Evolutionary conservation across 371 early-diverging fungal genomes (phyloP), one percentile per base, ranked within the genome.

Genomic region (Syncephalastrum sp.): DNA sequence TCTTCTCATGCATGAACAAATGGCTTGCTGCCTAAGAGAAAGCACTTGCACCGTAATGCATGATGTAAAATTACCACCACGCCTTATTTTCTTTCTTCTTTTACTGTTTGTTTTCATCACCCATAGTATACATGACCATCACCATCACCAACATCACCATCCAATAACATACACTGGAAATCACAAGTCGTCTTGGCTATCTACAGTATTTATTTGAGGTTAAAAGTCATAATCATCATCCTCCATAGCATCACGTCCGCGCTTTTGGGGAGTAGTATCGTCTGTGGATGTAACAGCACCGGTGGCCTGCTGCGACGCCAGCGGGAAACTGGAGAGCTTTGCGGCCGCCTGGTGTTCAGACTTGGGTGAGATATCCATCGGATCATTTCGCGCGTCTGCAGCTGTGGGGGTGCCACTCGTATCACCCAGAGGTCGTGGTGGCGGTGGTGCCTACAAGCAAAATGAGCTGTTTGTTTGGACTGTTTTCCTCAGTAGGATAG

Each of bases 191-290:
- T 5, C 38, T 33, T 33, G 38, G 38, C 38, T 33, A 33, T 33
- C 38, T 33, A 33, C 38, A 33, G 8, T 5, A 10, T 33, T 33
- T 33, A 33, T 12, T 33, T 12, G 12, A 33, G 38, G 5, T 59
- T 61, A 74, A 57, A 74, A 75, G 45, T 78, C 79, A 54, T 78
- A 78, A 54, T 78, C 75, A 55, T 78, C 79, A 47, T 78, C 79
- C 53, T 78, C 77, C 68, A 74, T 66, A 3, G 57, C 59, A n/a
- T 75, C 75, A 44, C 75, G 56, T 47, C 65, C 63, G 41, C 74
- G 63, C 25, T 74, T 74, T 12, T 24, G 24, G 58, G 45, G 23
- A 48, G 33, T 41, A 49, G 44, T 21, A 46, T 50, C 7, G 29
- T 46, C 46, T 50, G 43, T 17, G 16, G 57, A 50, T 8, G 33